Conservation (phyloP, 2,329 filamentous ascomycete species). For the Cladosporium oxysporum region DNA sequence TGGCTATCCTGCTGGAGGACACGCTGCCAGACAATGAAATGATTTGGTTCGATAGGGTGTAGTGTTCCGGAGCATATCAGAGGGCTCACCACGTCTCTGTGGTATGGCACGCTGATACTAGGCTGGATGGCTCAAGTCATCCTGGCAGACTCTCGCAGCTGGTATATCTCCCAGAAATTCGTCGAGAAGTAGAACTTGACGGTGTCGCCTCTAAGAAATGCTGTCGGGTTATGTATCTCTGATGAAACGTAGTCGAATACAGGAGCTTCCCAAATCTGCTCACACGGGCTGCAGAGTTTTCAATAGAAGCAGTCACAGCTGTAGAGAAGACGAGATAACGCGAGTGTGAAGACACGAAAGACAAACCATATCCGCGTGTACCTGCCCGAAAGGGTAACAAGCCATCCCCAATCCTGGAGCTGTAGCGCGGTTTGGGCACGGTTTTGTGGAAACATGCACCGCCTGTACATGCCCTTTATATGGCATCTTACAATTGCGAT, state of each 20-base stretch:
- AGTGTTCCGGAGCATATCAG: not conserved
- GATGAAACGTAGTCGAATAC: not conserved
- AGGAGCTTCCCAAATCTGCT: not conserved
- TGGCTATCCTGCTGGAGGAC: constrained; percentile 3
- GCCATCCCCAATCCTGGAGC: constrained; percentile 7
- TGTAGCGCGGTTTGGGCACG: constrained; percentile 9
- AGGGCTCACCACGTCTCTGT: not conserved
- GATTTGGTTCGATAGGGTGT: constrained; percentile 5
- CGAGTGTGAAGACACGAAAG: not conserved
- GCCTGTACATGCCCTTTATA: constrained; percentile 15
- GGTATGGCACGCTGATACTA: not conserved
- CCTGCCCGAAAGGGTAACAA: not conserved
- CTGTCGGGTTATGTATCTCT: not conserved
- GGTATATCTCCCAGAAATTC: not conserved
- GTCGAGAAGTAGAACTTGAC: not conserved
- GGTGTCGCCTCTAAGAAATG: not conserved
- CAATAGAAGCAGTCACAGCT: not conserved
- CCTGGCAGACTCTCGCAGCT: not conserved
- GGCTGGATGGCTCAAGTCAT: not conserved
- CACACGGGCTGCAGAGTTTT: not conserved
- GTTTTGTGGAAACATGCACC: constrained; percentile 4
- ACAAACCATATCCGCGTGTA: constrained; percentile 12
- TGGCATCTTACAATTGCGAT: constrained; percentile 12
- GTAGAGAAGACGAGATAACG: not conserved
- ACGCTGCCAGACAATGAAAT: not conserved